These are phyloP conservation scores for Drechslera avenae DNA, from an alignment of 2,329 filamentous ascomycete genomes.

Conservation along the genomic window DNA sequence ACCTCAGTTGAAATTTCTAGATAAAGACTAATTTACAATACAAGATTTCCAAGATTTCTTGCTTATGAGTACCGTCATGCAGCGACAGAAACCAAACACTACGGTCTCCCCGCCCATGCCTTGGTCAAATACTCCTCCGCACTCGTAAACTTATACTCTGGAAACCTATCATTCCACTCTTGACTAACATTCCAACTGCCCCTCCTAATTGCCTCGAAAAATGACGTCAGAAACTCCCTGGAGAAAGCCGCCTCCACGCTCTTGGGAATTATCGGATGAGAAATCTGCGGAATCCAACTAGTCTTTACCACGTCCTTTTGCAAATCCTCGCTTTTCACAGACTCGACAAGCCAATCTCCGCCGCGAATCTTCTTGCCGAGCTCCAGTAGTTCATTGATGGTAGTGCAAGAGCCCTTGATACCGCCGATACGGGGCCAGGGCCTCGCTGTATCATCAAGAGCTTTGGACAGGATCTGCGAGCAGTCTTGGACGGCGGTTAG, in stretches of 20 bases:
- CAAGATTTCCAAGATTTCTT: no score
- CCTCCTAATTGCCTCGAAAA: constrained; percentile 49
- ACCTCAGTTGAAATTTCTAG: no score
- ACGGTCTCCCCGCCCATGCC: constrained; percentile 50
- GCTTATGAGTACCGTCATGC: no score
- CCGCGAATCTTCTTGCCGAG: constrained; percentile 39
- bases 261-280: constrained; percentile 43
- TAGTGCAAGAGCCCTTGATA: constrained; percentile 30
- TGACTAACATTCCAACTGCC: constrained; percentile 54
- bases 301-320: constrained; percentile 49
- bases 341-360: constrained; percentile 49
- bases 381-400: constrained; percentile 33
- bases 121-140: constrained; percentile 52
- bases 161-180: constrained; percentile 55
- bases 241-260: constrained; percentile 45
- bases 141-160: constrained; percentile 52
- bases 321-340: constrained; percentile 56
- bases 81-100: no score
- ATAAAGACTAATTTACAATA: no score
- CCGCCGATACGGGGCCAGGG: constrained; percentile 39
- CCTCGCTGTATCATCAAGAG: constrained; percentile 27
- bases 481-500: constrained; percentile 37
- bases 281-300: constrained; percentile 49
- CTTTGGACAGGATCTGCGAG: constrained; percentile 29
- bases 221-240: constrained; percentile 50